These are phyloP conservation scores for Fusarium brevicatenulatum DNA, from an alignment of 2,329 filamentous ascomycete species.

Conservation along the genomic window DNA sequence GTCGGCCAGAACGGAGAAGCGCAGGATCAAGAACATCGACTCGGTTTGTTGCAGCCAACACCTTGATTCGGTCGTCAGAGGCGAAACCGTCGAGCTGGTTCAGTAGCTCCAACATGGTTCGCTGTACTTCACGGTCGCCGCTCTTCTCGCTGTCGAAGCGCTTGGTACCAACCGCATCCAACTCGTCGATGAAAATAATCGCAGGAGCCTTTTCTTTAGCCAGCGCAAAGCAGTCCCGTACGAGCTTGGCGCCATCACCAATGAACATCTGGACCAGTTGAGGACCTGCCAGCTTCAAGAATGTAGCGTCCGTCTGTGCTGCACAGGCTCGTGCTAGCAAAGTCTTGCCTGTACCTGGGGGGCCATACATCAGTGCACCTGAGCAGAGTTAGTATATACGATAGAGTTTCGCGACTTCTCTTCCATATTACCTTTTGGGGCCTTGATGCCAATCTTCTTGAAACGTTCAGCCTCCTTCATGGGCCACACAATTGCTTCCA, in stretches of 20 bases:
- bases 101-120: slow-evolving; percentile 97
- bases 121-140: slow-evolving; percentile 96
- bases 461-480: slow-evolving; percentile 99
- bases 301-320: slow-evolving; percentile 97
- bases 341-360: slow-evolving; percentile 89
- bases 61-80: slow-evolving; percentile 96
- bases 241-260: slow-evolving; percentile 96
- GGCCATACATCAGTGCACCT: slow-evolving; percentile 99
- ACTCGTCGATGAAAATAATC: slow-evolving; percentile 99
- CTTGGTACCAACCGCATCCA: slow-evolving; percentile 98
- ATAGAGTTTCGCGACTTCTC: slow-evolving; percentile 60
- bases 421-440: slow-evolving; percentile 82
- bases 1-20: slow-evolving; percentile 87
- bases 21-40: slow-evolving; percentile 94
- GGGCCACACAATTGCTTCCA: slow-evolving; percentile 98
- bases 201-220: slow-evolving; percentile 99
- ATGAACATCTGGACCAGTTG: slow-evolving; percentile 99
- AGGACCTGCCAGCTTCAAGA: slow-evolving; percentile 96
- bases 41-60: slow-evolving; percentile 92
- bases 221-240: slow-evolving; percentile 95
- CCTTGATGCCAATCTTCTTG: slow-evolving; percentile 99
- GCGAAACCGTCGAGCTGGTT: slow-evolving; percentile 99
- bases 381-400: slow-evolving; percentile 81
- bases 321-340: slow-evolving; percentile 94
- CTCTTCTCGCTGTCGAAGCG: slow-evolving; percentile 99